Conservation (phyloP, 2,329 filamentous ascomycete species). For the Xylariaceae sp. region DNA sequence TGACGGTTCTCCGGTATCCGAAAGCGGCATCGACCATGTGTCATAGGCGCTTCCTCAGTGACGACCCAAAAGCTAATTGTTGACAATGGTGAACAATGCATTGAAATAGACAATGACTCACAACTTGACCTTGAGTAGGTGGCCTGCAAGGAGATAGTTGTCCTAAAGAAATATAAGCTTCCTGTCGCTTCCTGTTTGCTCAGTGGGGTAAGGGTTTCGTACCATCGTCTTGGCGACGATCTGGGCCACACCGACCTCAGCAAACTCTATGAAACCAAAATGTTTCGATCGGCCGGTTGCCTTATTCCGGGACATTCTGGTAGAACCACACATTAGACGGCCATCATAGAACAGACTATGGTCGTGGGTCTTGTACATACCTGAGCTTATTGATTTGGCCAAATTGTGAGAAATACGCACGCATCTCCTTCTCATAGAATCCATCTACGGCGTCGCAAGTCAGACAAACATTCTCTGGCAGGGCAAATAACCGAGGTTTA, state of each 20-base stretch:
- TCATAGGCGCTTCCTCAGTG: too few relatives aligned
- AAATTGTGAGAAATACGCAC: slow-evolving; percentile 88
- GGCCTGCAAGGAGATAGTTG: slow-evolving; percentile 81
- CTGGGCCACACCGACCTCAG: slow-evolving; percentile 67
- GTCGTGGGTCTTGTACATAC: background rate
- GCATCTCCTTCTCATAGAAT: slow-evolving; percentile 97
- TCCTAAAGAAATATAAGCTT: slow-evolving; percentile 10
- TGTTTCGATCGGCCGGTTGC: slow-evolving; percentile 88
- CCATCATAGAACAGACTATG: background rate
- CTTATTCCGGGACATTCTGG: slow-evolving; percentile 85
- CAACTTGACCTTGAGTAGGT: slow-evolving; percentile 81
- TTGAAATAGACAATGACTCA: too few relatives aligned
- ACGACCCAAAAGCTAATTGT: too few relatives aligned
- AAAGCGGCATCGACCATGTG: too few relatives aligned
- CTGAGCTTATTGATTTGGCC: slow-evolving; percentile 59
- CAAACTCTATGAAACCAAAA: slow-evolving; percentile 91
- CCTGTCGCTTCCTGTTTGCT: background rate
- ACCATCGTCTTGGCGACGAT: slow-evolving; percentile 92
- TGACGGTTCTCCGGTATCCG: too few relatives aligned
- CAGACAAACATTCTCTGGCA: slow-evolving; percentile 1
- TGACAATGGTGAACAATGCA: too few relatives aligned
- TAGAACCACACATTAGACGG: slow-evolving; percentile 12
- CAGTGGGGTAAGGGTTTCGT: slow-evolving; percentile 6
- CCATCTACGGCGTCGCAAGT: slow-evolving; percentile 38
- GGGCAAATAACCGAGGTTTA: background rate